These are phyloP conservation scores for Entomophthora muscae DNA, from an alignment of 371 early-diverging fungal species.

Conservation along the genomic window DNA sequence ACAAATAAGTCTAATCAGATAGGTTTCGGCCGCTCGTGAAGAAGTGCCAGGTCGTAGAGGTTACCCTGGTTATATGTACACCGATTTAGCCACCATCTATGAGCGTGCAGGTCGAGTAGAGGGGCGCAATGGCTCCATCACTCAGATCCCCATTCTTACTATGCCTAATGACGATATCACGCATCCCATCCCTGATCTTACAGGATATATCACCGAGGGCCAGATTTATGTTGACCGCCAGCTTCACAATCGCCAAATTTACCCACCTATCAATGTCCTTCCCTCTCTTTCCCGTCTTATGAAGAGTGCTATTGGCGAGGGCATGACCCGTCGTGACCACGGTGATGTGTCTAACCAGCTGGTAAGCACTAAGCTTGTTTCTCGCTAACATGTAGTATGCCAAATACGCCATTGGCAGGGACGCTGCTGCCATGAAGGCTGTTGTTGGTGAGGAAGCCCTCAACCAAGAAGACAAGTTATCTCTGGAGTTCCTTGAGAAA, in stretches of 20 bases:
- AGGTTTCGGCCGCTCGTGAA: slow-evolving; percentile 98
- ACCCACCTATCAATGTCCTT: slow-evolving; percentile 99
- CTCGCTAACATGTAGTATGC: slow-evolving; percentile 53
- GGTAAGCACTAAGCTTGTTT: slow-evolving; percentile 19
- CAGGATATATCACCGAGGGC: slow-evolving; percentile 99
- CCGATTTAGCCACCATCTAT: slow-evolving; percentile 99
- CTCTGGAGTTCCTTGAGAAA: slow-evolving; percentile 97
- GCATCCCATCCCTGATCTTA: slow-evolving; percentile 99
- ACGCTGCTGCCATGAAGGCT: slow-evolving; percentile 99
- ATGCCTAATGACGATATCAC: slow-evolving; percentile 99
- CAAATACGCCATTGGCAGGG: slow-evolving; percentile 99
- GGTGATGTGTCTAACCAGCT: slow-evolving; percentile 99
- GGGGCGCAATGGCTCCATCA: slow-evolving; percentile 98
- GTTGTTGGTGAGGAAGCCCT: slow-evolving; percentile 99
- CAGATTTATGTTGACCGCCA: slow-evolving; percentile 99
- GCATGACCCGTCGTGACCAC: slow-evolving; percentile 98
- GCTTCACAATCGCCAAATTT: slow-evolving; percentile 98
- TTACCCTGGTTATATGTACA: slow-evolving; percentile 99
- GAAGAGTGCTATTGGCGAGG: slow-evolving; percentile 99
- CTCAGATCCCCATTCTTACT: slow-evolving; percentile 99
- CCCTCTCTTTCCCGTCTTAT: slow-evolving; percentile 98
- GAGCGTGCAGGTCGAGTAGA: slow-evolving; percentile 99
- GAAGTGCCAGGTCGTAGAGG: slow-evolving; percentile 99
- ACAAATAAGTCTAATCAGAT: neutral
- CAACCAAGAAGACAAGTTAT: slow-evolving; percentile 95